Percentiles rank a stretch among this genome's conserved stretches.
These are phyloP conservation scores for Trichoderma guizhouense DNA, from an alignment of 2,329 filamentous ascomycete species.

Conservation along the genomic window DNA sequence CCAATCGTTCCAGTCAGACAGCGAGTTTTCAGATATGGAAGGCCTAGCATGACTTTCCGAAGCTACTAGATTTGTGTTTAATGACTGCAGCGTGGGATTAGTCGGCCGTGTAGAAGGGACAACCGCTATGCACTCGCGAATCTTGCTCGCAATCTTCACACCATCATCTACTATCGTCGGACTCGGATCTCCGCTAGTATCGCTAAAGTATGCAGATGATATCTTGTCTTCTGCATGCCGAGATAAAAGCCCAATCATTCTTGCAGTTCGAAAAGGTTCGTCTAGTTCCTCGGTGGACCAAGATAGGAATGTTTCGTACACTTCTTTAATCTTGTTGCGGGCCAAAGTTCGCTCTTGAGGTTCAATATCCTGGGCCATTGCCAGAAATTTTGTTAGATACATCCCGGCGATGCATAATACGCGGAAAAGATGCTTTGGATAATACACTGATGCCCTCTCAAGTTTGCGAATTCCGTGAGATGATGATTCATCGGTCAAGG, in stretches of 20 bases:
- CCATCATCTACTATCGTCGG: neutral
- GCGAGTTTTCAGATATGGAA: neutral
- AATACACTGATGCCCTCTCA: neutral
- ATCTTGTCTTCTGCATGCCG: neutral
- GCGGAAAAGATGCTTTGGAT: neutral
- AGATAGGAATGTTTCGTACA: neutral
- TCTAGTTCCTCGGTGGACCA: neutral
- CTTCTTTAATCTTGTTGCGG: neutral
- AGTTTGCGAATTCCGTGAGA: neutral
- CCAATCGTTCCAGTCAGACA: neutral
- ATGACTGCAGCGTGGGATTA: neutral
- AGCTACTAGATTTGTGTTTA: neutral
- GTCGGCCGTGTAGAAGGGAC: neutral
- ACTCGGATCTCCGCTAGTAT: neutral
- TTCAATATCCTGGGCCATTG: neutral
- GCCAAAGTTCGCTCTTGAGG: neutral
- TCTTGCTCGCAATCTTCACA: neutral
- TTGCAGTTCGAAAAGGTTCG: neutral
- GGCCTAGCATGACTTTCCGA: neutral
- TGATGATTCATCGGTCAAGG: neutral
- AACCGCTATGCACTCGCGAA: neutral
- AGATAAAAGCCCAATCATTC: neutral
- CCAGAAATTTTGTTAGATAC: neutral
- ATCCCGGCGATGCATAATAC: neutral
- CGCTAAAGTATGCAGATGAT: neutral